Percentiles rank a stretch among this genome's conserved stretches.
Evolutionary conservation across 1,284 basidiomycete genomes (phyloP).

Genomic region (Cryptococcus maquisensis): DNA sequence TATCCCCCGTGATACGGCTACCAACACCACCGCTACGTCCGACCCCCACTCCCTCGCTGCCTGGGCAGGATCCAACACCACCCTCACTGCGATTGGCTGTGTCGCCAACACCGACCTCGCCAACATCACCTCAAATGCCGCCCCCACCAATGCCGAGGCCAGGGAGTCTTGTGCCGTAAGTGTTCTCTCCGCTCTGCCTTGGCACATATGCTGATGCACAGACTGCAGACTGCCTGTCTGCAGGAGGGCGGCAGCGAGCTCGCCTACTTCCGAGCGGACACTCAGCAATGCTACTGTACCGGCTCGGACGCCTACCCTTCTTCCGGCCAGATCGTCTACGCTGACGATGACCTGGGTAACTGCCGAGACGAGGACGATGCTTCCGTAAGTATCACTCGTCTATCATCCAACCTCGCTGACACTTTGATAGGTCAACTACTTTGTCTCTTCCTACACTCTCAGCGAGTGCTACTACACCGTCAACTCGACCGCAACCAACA

Average conservation of each 20-base stretch:
- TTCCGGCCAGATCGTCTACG: slow-evolving; percentile 11
- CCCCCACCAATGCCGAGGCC: not conserved
- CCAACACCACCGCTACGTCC: not conserved
- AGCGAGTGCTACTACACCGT: slow-evolving; percentile 3
- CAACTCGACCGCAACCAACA: not conserved
- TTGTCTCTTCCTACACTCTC: slow-evolving; percentile 7
- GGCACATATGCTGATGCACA: not conserved
- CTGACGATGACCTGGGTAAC: slow-evolving; percentile 9
- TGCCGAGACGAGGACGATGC: slow-evolving; percentile 12
- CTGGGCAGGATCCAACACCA: not conserved
- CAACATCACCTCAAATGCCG: slow-evolving; percentile 1
- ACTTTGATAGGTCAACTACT: slow-evolving; percentile 8
- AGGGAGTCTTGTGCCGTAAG: slow-evolving; percentile 12
- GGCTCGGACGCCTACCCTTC: slow-evolving; percentile 1
- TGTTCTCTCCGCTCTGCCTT: not conserved
- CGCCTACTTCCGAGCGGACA: slow-evolving; percentile 6
- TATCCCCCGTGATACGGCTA: not conserved
- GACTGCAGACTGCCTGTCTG: slow-evolving; percentile 1
- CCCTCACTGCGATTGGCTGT: slow-evolving; percentile 10
- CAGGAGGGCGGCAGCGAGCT: not conserved
- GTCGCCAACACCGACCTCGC: slow-evolving; percentile 3
- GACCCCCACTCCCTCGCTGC: not conserved
- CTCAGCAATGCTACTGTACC: slow-evolving; percentile 6
- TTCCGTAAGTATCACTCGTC: slow-evolving; percentile 4
- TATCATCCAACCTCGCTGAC: not conserved